Base-by-base conservation (phyloP, 129 eudicot species). In the Oenanthe sinensis region DNA sequence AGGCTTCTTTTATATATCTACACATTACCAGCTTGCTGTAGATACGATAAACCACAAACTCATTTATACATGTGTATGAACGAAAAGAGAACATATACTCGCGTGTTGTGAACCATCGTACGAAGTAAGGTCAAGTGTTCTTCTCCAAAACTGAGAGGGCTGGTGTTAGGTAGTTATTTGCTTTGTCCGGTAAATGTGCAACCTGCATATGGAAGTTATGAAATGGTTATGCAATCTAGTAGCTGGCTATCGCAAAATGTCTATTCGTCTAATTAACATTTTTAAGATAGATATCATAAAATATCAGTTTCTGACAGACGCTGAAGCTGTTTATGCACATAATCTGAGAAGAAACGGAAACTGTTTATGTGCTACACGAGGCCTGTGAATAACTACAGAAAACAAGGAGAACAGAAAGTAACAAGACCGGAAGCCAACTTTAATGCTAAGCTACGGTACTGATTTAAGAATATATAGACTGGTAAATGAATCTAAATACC, bases 101-200 rank as follows among this genome's bases (percentile, higher is more conserved):
- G 63, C 1, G 63, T 54, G 12, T 54, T 20, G 7, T 50, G 8
- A 46, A 71, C 8, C 49, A 72, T 72, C 54, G 15, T 6, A 47
- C 46, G 42, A 74, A 39, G 24, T 54, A 22, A 68, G 76, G 65
- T 90, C 84, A 95, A 13, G 98, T 95, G 83, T 95, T 95, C 87
- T 95, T 95, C 92, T 91, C 97, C 82, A 95, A 88, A 79, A 87
- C 92, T 67, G 98, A 91, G 60, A 95, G 89, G 16, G 98, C 97
- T 22, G 98, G 98, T 5, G 97, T 95, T 71, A 95, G 71, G 77
- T 95, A 95, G 83, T 95, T 95, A 79, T 95, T 95, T 77, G 98
- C 96, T 86, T 95, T 95, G 87, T 95, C 98, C 12, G 98, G 98
- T 75, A 95, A 84, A 86, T 95, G 98, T 45, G 98, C 97, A 79